phyloP scores from a whole-genome alignment of 2,329 filamentous ascomycete genomes.

The Ophiostoma montium region DNA sequence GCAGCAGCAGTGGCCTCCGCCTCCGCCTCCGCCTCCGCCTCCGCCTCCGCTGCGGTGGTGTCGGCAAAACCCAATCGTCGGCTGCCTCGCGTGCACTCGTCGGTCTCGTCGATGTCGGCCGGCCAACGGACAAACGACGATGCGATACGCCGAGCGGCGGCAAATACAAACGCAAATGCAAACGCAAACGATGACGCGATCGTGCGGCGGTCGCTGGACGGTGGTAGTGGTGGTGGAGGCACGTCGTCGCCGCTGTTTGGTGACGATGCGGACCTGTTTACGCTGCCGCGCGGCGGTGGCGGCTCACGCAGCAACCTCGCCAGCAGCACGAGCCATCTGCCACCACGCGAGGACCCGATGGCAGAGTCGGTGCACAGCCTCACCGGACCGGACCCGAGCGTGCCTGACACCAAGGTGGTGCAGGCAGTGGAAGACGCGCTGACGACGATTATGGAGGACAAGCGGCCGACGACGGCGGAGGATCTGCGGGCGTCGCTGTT shows the following conservation, averaged over 20 bases:
- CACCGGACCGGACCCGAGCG: conserved; percentile 25
- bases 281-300: not conserved
- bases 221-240: conserved; percentile 7
- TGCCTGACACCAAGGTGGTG: conserved; percentile 65
- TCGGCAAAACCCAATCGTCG: not conserved
- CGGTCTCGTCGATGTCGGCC: not conserved
- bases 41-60: not conserved
- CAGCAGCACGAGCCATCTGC: conserved; percentile 2
- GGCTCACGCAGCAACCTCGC: not conserved
- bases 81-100: not conserved
- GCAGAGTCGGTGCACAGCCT: conserved; percentile 63
- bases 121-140: not conserved
- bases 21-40: too few relatives aligned
- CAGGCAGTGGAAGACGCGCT: conserved; percentile 86
- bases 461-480: conserved; percentile 48
- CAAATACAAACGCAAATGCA: too few relatives aligned
- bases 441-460: conserved; percentile 80
- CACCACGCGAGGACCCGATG: conserved; percentile 42
- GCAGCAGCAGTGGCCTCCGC: too few relatives aligned
- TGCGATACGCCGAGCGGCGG: too few relatives aligned
- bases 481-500: conserved; percentile 56
- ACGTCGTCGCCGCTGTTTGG: conserved; percentile 51
- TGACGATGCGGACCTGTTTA: conserved; percentile 57
- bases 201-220: conserved; percentile 56
- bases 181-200: not conserved